phyloP scores from a whole-genome alignment of 176 grass and related monocot species.

The Tillandsia leiboldiana region DNA sequence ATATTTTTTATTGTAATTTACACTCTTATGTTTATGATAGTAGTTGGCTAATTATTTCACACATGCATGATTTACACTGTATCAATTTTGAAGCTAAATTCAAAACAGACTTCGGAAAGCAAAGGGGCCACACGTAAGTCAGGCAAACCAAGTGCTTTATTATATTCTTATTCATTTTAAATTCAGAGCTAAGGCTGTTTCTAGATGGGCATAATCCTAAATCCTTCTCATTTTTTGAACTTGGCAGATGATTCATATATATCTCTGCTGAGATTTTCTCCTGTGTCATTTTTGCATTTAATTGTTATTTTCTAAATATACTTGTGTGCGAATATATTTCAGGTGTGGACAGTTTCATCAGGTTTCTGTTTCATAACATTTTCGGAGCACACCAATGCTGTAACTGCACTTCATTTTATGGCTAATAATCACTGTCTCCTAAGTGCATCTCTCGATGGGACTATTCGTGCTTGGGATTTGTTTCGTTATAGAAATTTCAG shows the following conservation, averaged over 20 bases:
- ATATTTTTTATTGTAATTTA: too few species aligned
- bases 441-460: slow-evolving; percentile 95
- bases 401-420: slow-evolving; percentile 93
- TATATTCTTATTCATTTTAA: not conserved
- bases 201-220: not conserved
- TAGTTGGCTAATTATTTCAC: too few species aligned
- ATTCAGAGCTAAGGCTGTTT: not conserved
- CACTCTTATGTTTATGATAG: too few species aligned
- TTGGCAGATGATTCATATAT: too few species aligned
- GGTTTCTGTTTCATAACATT: slow-evolving; percentile 96
- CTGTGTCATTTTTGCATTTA: not conserved
- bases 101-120: not conserved
- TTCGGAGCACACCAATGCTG: slow-evolving; percentile 87
- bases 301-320: not conserved
- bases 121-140: not conserved
- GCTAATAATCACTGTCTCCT: slow-evolving; percentile 86
- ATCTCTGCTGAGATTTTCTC: too few species aligned
- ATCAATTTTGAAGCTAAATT: too few species aligned
- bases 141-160: not conserved
- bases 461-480: slow-evolving; percentile 85
- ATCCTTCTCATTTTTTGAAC: not conserved
- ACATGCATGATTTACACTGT: too few species aligned
- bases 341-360: slow-evolving; percentile 93
- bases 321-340: slow-evolving; percentile 1
- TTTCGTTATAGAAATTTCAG: slow-evolving; percentile 94